Base-by-base conservation (phyloP, 1,284 basidiomycete genomes). In the Calocybe gambosa region DNA sequence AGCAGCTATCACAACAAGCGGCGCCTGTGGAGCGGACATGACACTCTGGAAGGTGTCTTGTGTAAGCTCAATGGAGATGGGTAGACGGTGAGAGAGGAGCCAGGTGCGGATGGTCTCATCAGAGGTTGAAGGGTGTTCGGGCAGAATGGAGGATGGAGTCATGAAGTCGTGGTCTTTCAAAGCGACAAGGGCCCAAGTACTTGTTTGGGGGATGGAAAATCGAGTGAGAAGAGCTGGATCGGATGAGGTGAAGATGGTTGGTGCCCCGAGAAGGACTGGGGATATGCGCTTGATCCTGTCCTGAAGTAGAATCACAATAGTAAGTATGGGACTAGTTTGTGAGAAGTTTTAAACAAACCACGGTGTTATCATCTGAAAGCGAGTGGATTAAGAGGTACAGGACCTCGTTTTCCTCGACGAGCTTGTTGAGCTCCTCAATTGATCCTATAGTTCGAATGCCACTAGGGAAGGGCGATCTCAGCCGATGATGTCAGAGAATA, bases 1-100 rank as follows among this genome's bases (percentile, higher is more conserved):
- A 3, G 78, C 77, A 41, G 77, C 83, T 39, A 96, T 74, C 4
- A 93, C 84, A 2, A 95, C 88, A 12, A 92, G 73, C 1, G 89
- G 83, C 2, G 71, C 62, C 37, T 81, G 73, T 0, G 81, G 76
- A 2, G 84, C 82, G 48, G 85, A 84, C 89, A 95, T 91, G 31
- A 95, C 77, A 18, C 75, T 73, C 51, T 86, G 78, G 73, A 92
- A 93, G 4, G 82, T 82, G 44, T 81, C 80, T 29, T 80, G 75
- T 8, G 77, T 80, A 26, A 96, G 77, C 59, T 92, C 84, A 13
- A 80, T 58, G 2, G 79, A 65, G 1, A 78, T 78, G 0, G 90
- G 89, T 20, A 89, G 75, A 31, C 83, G 80, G 61, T 93, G 77
- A 1, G 66, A 60, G 6, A 78, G 58, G 16, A 92, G 66, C 80